Base-by-base conservation (phyloP, 176 grass and related monocot genomes). In the Carex littledalei region DNA sequence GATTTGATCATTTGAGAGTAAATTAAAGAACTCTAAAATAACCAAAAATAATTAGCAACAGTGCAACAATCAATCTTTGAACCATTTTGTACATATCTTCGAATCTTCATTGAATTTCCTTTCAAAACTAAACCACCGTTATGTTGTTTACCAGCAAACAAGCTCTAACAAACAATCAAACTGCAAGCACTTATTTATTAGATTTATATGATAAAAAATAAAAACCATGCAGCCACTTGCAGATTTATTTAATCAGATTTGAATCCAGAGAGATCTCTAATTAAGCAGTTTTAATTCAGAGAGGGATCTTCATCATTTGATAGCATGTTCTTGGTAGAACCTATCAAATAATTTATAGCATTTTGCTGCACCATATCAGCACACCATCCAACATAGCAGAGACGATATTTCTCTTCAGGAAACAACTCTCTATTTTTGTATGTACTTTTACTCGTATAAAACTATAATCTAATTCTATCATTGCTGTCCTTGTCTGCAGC, bases 381-480 rank as follows among this genome's bases (percentile, higher is more conserved):
- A 83, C 61, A 50, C 14, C 58, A 68, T 83, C 63, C 81, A 83
- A 83, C 81, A 83, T 69, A 68, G 6, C 61, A 68, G 62, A 68
- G 81, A 69, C 81, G 69, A 18, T 22, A 83, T 67, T 63, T 83
- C 61, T 83, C 60, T 55, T 29, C 2, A 83, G 26, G 81, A 52
- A 83, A 67, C 61, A 52, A 83, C 21, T 32, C 62, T 34, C 43
- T 3, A 67, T 83, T 67, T 17, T 83, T 83, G 54, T 50, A 39
- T n/a, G n/a, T n/a, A n/a, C 5, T 29, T 17, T 56, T 55, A 18
- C 14, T 8, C 16, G 50, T 32, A 56, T 29, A 34, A 56, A 56
- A 78, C 74, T 78, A 31, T 56, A 78, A 56, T 18, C 26, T 34
- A 57, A 78, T 78, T 78, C 74, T 32, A 14, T 78, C 52, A 34